phyloP scores from a whole-genome alignment of 129 eudicot genomes.

The Apium graveolens region DNA sequence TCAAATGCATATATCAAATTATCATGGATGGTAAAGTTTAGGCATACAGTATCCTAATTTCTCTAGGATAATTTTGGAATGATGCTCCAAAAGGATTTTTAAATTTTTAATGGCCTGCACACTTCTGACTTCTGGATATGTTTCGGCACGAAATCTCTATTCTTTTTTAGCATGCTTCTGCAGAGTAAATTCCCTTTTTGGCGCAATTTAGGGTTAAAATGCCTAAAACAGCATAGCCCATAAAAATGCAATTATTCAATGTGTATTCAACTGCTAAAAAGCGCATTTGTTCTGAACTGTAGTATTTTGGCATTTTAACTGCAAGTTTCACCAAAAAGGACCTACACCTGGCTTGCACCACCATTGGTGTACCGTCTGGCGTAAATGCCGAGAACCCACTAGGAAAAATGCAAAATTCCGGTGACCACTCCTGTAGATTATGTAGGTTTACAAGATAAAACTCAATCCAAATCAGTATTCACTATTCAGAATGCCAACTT shows the following conservation, averaged over 20 bases:
- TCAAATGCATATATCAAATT: background rate
- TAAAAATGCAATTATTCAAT: background rate
- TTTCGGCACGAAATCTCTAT: background rate
- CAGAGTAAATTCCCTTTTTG: background rate
- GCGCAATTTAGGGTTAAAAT: background rate
- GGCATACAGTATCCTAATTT: background rate
- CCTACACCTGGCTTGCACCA: background rate
- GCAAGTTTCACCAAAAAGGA: background rate
- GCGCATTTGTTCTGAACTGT: background rate
- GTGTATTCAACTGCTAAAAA: background rate
- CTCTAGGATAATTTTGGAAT: background rate
- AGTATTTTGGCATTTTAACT: background rate
- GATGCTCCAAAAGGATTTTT: no score
- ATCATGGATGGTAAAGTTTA: background rate
- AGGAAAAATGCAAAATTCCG: background rate
- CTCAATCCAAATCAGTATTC: background rate
- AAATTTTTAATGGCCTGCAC: background rate
- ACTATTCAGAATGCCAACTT: background rate
- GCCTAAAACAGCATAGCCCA: background rate
- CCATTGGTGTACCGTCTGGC: background rate
- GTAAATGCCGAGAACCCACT: background rate
- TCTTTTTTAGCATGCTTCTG: background rate
- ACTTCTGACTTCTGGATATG: background rate
- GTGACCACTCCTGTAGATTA: background rate
- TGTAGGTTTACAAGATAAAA: background rate